Base-by-base conservation (phyloP, 2,329 filamentous ascomycete genomes). In the Sordariomycetes sp. region DNA sequence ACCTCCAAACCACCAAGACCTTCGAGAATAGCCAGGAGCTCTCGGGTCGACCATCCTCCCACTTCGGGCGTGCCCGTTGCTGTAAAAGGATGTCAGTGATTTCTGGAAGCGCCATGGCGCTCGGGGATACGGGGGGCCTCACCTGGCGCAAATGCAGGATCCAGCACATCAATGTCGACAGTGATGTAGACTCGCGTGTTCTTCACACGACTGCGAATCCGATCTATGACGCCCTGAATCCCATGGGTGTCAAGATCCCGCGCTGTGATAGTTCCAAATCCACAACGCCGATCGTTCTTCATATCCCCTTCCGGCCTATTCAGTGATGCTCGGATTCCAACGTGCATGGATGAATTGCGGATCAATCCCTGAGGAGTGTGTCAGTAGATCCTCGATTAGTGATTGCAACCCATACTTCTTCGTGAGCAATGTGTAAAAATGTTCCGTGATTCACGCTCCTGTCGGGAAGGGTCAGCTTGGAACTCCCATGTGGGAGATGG, bases 361-460 rank as follows among this genome's bases (percentile, higher is more conserved):
- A 20, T 5, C 85, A 4, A 92, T 64, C 3, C 84, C 67, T 0
- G 84, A 90, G 75, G 29, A 92, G 64, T 2, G 86, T 85, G 0
- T 82, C 86, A 28, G 53, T 92, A 86, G 8, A 87, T 82, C 17
- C 75, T 83, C 0, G 76, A 82, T 8, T 77, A 74, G 51, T 86
- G 8, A n/a, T 86, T 36, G 71, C 64, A 41, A 90, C 78, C 17
- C 92, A 59, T 0, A 82, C 82, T 54, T 92, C 85, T 18, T 76
- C 76, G 20, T 76, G 76, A 2, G 86, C 86, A 37, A 87, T 69
- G 79, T 83, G 86, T 66, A 92, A 92, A 75, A 92, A 86, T 42
- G 72, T 82, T 4, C 86, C 86, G 55, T 93, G 86, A 50, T 81
- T 92, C 62, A 88, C 86, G n/a, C 14, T 16, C 8, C 25, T 28